Percentiles rank a stretch among this genome's conserved stretches.
These are phyloP conservation scores for Cucumis variabilis DNA, from an alignment of 331 rosid genomes.

Conservation along the genomic window DNA sequence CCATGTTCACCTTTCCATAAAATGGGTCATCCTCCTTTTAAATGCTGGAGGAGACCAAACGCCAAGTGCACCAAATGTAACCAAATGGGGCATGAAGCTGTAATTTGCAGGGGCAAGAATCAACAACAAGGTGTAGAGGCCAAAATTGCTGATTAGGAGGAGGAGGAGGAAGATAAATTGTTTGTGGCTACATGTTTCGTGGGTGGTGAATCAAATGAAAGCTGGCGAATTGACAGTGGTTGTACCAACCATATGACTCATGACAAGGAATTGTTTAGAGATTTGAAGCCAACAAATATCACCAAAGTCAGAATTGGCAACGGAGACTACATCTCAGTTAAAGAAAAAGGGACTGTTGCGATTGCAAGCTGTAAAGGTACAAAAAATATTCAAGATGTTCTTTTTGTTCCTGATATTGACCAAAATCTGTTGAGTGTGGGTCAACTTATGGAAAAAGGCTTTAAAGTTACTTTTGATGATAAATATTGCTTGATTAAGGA, in stretches of 20 bases:
- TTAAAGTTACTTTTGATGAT: conserved; percentile 1
- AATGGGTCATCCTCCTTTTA: not conserved
- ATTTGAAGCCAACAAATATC: not conserved
- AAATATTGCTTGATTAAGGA: not conserved
- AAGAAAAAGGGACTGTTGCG: no score
- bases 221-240: not conserved
- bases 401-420: not conserved
- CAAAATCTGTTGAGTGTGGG: not conserved
- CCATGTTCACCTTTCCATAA: not conserved
- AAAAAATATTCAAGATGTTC: not conserved
- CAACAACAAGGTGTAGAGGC: not conserved
- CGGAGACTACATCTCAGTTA: not conserved
- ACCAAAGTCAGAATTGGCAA: conserved; percentile 5
- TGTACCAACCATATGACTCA: not conserved
- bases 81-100: not conserved
- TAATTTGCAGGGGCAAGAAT: no score
- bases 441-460: not conserved
- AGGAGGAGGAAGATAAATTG: no score
- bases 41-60: not conserved
- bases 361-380: not conserved
- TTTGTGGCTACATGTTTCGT: no score
- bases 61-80: not conserved
- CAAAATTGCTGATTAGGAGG: no score
- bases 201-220: no score
- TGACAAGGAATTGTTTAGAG: conserved; percentile 8